Base-by-base conservation (phyloP, 2,329 filamentous ascomycete species). In the Cladophialophora psammophila region DNA sequence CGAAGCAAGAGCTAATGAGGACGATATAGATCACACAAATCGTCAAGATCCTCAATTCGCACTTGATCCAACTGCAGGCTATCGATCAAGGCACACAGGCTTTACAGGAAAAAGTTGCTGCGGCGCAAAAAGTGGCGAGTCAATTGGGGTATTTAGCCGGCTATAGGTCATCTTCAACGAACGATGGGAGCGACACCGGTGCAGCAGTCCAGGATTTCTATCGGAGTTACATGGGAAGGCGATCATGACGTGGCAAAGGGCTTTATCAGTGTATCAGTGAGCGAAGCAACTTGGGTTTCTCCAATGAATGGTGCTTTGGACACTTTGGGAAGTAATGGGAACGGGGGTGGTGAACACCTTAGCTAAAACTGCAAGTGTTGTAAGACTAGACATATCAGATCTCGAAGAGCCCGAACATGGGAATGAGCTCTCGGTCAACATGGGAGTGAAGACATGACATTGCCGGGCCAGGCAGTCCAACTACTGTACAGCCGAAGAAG, bases 11-110 rank as follows among this genome's bases (percentile, higher is more conserved):
- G 18, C 45, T 50, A 26, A 65, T 67, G 68, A 66, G 68, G 53
- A 10, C 55, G 34, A 48, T 61, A 40, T 77, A 97, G 90, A 85
- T 98, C 76, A 94, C 93, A 73, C 93, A 97, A 80, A 96, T 99
- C 75, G 94, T 98, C 61, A 90, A 93, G 70, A 93, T 98, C 58
- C 89, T 99, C 73, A 99, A 99, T 78, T 89, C 90, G 31, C 95
- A 99, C 78, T 88, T 99, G 42, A 89, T 90, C 40, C 94, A 97
- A 79, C 85, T 99, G 68, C 94, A 97, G 80, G 91, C 91, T 82
- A 98, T 99, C 78, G 94, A 98, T 76, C 88, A 89, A 71, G 94
- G 94, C 71, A 91, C 94, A 40, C 87, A 89, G 15, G 86, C 90
- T 36, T 84, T 98, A 61, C 91, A 96, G 78, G 85, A 89, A 67